Percentiles rank a stretch among this genome's conserved stretches.
Conservation (phyloP, 495 filamentous ascomycete genomes). For the Penicillium roqueforti region DNA sequence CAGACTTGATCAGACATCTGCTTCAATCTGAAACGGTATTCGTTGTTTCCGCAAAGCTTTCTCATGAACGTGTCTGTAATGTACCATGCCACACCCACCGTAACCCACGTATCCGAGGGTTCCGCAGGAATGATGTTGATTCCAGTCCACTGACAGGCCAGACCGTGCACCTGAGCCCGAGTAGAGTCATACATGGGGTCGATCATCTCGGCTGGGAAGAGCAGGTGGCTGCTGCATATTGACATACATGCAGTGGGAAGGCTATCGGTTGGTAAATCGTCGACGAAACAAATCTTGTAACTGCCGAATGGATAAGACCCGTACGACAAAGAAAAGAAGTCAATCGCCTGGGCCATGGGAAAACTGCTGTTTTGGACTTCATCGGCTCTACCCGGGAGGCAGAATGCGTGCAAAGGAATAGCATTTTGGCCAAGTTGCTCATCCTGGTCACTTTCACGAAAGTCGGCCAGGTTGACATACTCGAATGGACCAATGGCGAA, state of each 20-base stretch:
- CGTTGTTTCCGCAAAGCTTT: constrained; percentile 86
- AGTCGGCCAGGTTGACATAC: constrained; percentile 82
- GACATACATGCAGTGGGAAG: constrained; percentile 75
- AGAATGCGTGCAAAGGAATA: constrained; percentile 81
- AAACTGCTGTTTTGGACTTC: constrained; percentile 83
- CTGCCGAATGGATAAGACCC: constrained; percentile 80
- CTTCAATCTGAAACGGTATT: constrained; percentile 89
- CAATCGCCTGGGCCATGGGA: constrained; percentile 70
- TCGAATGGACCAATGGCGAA: constrained; percentile 95
- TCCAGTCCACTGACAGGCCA: constrained; percentile 93
- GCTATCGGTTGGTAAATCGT: constrained; percentile 72
- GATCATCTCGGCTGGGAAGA: constrained; percentile 77
- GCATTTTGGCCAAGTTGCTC: constrained; percentile 81
- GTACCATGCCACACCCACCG: constrained; percentile 85
- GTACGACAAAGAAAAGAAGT: constrained; percentile 80
- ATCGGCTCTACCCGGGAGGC: constrained; percentile 73
- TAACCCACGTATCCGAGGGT: constrained; percentile 82
- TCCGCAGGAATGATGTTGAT: constrained; percentile 80
- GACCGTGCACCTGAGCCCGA: constrained; percentile 69
- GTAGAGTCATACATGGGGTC: constrained; percentile 77
- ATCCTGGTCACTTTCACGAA: constrained; percentile 83
- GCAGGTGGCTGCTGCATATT: constrained; percentile 79
- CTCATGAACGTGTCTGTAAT: constrained; percentile 91
- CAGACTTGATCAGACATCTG: constrained; percentile 74
- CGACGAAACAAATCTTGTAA: constrained; percentile 91